A percentile compares a stretch with the other conserved stretches of the same genome.
These are phyloP conservation scores for Penicillium sclerotigenum DNA, from an alignment of 2,329 filamentous ascomycete genomes.

Conservation along the genomic window DNA sequence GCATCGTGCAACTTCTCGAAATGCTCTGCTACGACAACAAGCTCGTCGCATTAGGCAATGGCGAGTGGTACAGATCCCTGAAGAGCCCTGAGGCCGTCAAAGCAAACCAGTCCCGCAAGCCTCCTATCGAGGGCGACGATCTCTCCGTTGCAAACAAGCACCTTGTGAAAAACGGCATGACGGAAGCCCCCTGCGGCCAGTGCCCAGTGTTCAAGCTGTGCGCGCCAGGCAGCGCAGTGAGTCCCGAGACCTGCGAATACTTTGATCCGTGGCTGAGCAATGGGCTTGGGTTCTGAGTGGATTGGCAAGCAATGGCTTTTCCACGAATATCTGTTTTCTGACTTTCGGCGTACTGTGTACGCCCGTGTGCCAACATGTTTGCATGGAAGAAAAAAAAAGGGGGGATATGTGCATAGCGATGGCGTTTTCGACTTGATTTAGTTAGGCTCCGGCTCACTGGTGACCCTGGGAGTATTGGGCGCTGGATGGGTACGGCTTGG, in stretches of 20 bases:
- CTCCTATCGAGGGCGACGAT: constrained; percentile 26
- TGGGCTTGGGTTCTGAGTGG: constrained; percentile 35
- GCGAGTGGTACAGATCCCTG: constrained; percentile 50
- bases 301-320: neutral
- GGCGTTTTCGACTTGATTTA: constrained; percentile 31
- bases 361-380: constrained; percentile 18
- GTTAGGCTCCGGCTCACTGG: constrained; percentile 3
- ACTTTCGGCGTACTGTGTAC: constrained; percentile 10
- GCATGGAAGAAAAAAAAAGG: constrained; percentile 22
- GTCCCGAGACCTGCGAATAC: constrained; percentile 85
- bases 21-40: constrained; percentile 86
- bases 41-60: constrained; percentile 60
- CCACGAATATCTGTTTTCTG: neutral
- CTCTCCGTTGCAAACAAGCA: constrained; percentile 37
- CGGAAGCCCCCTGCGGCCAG: constrained; percentile 82
- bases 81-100: constrained; percentile 41
- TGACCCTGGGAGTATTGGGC: neutral
- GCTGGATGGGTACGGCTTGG: constrained; percentile 6
- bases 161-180: constrained; percentile 68
- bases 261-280: constrained; percentile 75
- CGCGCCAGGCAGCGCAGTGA: constrained; percentile 85
- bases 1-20: constrained; percentile 81
- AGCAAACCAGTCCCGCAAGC: constrained; percentile 34
- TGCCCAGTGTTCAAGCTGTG: constrained; percentile 95
- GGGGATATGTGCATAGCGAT: constrained; percentile 38